Evolutionary conservation across 805 yeast species (phyloP).

Genomic region (Cyberlindnera xylosilytica): DNA sequence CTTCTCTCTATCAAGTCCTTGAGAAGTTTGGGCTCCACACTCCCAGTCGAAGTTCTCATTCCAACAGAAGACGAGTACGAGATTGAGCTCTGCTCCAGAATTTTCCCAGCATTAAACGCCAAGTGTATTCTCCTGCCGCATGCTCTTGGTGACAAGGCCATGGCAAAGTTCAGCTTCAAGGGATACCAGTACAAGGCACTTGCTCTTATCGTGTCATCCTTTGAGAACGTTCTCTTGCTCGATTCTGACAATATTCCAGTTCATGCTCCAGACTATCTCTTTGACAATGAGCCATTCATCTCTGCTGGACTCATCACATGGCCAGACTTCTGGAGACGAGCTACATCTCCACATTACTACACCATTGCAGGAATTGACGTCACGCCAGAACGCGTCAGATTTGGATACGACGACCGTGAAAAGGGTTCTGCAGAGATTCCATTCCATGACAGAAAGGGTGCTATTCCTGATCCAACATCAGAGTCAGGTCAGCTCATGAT

Average conservation of each 20-base stretch:
- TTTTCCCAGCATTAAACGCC: conserved; percentile 61
- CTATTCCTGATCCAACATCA: conserved; percentile 59
- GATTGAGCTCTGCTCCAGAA: conserved; percentile 55
- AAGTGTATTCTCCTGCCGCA: conserved; percentile 61
- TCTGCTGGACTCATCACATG: conserved; percentile 55
- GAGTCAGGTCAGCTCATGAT: conserved; percentile 65
- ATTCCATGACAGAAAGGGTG: conserved; percentile 55
- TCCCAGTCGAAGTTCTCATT: conserved; percentile 71
- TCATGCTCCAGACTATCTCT: conserved; percentile 57
- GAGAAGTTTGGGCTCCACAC: conserved; percentile 45
- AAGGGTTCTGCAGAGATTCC: conserved; percentile 37
- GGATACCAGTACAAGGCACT: conserved; percentile 68
- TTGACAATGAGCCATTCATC: conserved; percentile 53
- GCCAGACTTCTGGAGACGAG: conserved; percentile 90
- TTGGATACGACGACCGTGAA: conserved; percentile 37
- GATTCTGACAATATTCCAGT: conserved; percentile 76
- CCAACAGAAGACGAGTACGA: conserved; percentile 69
- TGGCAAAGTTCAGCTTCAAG: conserved; percentile 47
- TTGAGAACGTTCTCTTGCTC: conserved; percentile 67
- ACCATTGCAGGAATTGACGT: conserved; percentile 59
- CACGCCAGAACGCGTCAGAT: conserved; percentile 36
- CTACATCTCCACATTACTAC: conserved; percentile 72
- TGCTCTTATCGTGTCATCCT: conserved; percentile 67
- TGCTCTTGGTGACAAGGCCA: conserved; percentile 54
- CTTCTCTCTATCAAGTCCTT: conserved; percentile 46